Conservation (phyloP, 2,329 filamentous ascomycete genomes). For the Gliomastix tumulicola region DNA sequence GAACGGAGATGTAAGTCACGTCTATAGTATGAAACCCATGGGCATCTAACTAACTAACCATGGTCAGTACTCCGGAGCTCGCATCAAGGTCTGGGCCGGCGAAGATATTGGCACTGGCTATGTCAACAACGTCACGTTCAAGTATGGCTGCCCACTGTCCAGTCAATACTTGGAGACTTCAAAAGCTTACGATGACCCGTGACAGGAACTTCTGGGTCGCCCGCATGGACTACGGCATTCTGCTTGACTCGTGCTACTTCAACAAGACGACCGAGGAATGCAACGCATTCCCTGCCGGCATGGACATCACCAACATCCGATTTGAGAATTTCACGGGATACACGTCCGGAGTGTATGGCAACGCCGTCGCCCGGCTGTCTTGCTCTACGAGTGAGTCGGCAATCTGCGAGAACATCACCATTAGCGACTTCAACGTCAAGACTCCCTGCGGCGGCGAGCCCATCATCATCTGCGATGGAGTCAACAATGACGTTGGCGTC, state of each 20-base stretch:
- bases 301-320: conserved; percentile 51
- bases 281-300: conserved; percentile 43
- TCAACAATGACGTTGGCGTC: conserved; percentile 24
- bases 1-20: conserved; percentile 24
- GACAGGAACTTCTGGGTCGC: conserved; percentile 47
- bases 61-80: conserved; percentile 38
- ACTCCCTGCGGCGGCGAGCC: conserved; percentile 35
- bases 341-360: conserved; percentile 47
- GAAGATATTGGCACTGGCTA: conserved; percentile 50
- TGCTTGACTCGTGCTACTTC: conserved; percentile 58
- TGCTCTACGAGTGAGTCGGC: conserved; percentile 46
- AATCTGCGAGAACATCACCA: conserved; percentile 46
- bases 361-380: conserved; percentile 44
- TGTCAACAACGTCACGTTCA: conserved; percentile 55
- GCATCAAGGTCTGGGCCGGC: conserved; percentile 57
- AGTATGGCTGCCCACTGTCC: too few species aligned
- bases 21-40: too few species aligned
- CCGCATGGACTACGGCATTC: conserved; percentile 49
- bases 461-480: conserved; percentile 43
- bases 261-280: conserved; percentile 43
- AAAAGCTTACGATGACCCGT: too few species aligned
- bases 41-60: too few species aligned
- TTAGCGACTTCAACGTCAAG: conserved; percentile 47
- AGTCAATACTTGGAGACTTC: too few species aligned
- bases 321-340: conserved; percentile 53